Evolutionary conservation across 768 basidiomycete genomes (phyloP), one percentile per base, ranked within the genome.

Genomic region (Pleurotus salmoneostramineus): DNA sequence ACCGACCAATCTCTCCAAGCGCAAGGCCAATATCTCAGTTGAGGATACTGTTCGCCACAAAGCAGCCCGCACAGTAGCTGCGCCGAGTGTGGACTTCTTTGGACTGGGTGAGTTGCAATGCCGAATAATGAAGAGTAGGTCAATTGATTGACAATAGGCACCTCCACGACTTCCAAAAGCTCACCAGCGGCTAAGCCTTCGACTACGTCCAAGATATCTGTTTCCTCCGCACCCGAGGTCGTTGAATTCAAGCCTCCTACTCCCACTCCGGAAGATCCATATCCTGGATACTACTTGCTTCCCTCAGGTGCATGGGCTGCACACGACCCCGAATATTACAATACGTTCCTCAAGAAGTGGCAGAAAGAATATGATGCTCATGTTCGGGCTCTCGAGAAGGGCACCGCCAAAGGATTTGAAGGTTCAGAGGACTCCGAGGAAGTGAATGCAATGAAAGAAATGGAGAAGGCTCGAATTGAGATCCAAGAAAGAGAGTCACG

Each of bases 281-380:
- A 93, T 68, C 93, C 93, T 0, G 93, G 93, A 5, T 95, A 94
- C 73, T 93, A 94, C 63, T 85, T 87, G 56, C 78, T 89, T 15
- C 91, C 93, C 0, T 88, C 89, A 5, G 93, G 93, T 14, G 70
- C 79, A 35, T 95, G 92, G 85, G 87, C 83, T 27, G 83, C 85
- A 0, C 79, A 93, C 65, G 90, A 94, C 52, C 70, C 82, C 0
- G 77, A 66, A 35, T 91, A 89, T 69, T 94, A 89, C 64, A 77
- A 75, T 15, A 79, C 75, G 47, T 89, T 87, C 68, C 77, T 84
- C 64, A 79, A 83, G 57, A 87, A 84, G 65, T 93, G 91, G 92
- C 77, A 89, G 64, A 68, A 69, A 14, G 88, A 87, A 27, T 91
- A 91, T 62, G 79, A 90, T 61, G 81, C 77, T 1, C 83, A 89